A percentile compares a stretch with the other conserved stretches of the same genome.
Conservation (phyloP, 2,329 filamentous ascomycete genomes). For the Colletotrichum higginsianum region DNA sequence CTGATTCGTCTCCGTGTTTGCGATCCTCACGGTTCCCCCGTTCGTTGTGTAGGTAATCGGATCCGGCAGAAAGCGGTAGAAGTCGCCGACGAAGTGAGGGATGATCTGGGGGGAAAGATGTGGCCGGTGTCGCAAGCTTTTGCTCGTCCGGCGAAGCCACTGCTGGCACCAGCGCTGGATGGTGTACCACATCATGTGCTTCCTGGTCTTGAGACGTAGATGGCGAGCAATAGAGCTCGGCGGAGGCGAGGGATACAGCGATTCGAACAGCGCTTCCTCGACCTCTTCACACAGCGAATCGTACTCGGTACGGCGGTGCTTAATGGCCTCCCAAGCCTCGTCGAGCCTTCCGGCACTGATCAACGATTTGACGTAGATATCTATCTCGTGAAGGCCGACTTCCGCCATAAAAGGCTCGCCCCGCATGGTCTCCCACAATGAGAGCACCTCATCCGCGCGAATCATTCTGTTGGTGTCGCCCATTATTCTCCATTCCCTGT, state of each 20-base stretch:
- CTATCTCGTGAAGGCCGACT: slow-evolving; percentile 71
- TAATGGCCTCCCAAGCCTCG: slow-evolving; percentile 30
- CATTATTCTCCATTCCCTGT: slow-evolving; percentile 54
- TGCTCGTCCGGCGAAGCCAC: slow-evolving; percentile 28
- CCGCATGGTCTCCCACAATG: slow-evolving; percentile 73
- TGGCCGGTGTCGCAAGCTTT: not conserved
- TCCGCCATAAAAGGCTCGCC: slow-evolving; percentile 68
- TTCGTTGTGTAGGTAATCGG: slow-evolving; percentile 35
- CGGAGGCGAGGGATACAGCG: slow-evolving; percentile 35
- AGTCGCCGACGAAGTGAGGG: slow-evolving; percentile 38
- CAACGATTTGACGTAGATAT: slow-evolving; percentile 58
- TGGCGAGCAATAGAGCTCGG: slow-evolving; percentile 20
- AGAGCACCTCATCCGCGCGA: slow-evolving; percentile 59
- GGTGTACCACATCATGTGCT: slow-evolving; percentile 38
- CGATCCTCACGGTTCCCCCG: slow-evolving; percentile 37
- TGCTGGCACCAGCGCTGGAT: slow-evolving; percentile 36
- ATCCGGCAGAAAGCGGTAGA: slow-evolving; percentile 35
- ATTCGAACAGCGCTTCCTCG: slow-evolving; percentile 32
- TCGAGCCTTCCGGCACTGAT: slow-evolving; percentile 45
- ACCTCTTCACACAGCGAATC: slow-evolving; percentile 22
- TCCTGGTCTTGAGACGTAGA: slow-evolving; percentile 32
- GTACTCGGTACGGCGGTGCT: slow-evolving; percentile 18
- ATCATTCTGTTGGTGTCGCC: slow-evolving; percentile 53
- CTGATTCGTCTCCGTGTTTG: not conserved
- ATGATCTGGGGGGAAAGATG: slow-evolving; percentile 13